These are phyloP conservation scores for Amaranthus cruentus DNA, from an alignment of 148 eudicot species.

Conservation along the genomic window DNA sequence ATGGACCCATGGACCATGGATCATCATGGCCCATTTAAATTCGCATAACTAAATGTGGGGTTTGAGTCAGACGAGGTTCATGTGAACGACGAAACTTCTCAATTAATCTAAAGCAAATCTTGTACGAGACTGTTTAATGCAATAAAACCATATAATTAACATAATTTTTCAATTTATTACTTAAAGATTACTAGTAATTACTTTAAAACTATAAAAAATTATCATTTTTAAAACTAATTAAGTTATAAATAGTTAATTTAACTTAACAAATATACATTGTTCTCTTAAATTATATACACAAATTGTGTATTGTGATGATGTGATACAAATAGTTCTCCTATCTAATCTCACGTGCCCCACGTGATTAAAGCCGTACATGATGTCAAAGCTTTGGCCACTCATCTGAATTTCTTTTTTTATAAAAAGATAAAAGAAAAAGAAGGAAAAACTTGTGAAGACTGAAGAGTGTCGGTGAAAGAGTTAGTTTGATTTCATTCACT, in stretches of 20 bases:
- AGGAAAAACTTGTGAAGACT: background rate
- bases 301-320: background rate
- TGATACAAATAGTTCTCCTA: background rate
- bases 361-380: slow-evolving; percentile 13
- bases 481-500: background rate
- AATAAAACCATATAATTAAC: too few species aligned
- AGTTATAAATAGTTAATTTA: too few species aligned
- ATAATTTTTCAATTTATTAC: too few species aligned
- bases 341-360: slow-evolving; percentile 12
- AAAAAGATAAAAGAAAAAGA: background rate
- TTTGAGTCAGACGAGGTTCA: slow-evolving; percentile 1
- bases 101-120: background rate
- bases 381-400: background rate
- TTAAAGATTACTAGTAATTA: too few species aligned
- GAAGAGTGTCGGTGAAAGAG: slow-evolving; percentile 13
- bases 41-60: background rate
- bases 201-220: too few species aligned
- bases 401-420: background rate
- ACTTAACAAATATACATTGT: too few species aligned
- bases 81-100: background rate
- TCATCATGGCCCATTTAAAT: background rate
- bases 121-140: too few species aligned
- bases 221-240: too few species aligned
- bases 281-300: background rate
- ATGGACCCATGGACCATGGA: too few species aligned